Evolutionary conservation across 257 asterid genomes (phyloP).

Genomic region (Buddleja alternifolia): DNA sequence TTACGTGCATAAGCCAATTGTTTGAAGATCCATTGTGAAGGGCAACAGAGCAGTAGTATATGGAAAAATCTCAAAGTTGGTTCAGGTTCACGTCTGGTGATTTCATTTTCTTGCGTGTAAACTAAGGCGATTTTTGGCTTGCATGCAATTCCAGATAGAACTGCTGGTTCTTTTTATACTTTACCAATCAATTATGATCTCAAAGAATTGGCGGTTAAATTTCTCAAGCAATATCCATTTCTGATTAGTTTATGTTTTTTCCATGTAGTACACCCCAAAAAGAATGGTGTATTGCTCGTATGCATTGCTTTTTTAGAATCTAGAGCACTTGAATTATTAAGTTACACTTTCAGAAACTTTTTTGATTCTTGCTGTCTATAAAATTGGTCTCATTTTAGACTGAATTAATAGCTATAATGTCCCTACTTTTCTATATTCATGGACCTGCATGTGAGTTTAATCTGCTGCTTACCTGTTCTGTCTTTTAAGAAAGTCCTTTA

Average conservation of each 20-base stretch:
- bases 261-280: background rate
- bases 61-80: background rate
- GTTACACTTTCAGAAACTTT: background rate
- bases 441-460: background rate
- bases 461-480: constrained; percentile 6
- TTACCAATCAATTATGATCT: background rate
- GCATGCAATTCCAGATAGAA: background rate
- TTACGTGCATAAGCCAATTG: background rate
- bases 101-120: background rate
- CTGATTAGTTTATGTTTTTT: background rate
- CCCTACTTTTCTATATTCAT: background rate
- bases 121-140: background rate
- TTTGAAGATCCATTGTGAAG: background rate
- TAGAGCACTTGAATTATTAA: background rate
- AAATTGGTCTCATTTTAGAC: background rate
- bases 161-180: background rate
- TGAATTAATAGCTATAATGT: background rate
- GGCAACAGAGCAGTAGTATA: background rate
- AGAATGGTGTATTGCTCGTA: background rate
- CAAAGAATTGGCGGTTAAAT: background rate
- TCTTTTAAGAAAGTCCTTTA: constrained; percentile 20
- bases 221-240: background rate
- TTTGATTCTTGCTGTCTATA: background rate
- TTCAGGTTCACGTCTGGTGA: background rate
- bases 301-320: background rate